A percentile compares a stretch with the other conserved stretches of the same genome.
phyloP scores from a whole-genome alignment of 805 yeast species.

The Yarrowia sp. region DNA sequence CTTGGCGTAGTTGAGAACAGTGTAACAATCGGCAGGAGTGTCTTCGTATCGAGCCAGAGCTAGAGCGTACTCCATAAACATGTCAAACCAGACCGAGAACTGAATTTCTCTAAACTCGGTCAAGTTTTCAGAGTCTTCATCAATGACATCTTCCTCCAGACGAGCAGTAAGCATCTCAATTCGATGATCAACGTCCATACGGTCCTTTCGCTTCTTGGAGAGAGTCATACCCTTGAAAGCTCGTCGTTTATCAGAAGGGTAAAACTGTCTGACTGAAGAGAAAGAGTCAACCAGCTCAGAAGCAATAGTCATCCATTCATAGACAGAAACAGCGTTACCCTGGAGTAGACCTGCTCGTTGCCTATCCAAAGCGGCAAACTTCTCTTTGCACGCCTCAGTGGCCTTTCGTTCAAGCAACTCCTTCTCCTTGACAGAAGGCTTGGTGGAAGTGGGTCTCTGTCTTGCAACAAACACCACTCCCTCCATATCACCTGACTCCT shows the following conservation, averaged over 20 bases:
- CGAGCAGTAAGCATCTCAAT: constrained; percentile 32
- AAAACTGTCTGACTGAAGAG: constrained; percentile 71
- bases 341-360: constrained; percentile 49
- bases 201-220: constrained; percentile 48
- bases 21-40: constrained; percentile 56
- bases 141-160: constrained; percentile 36
- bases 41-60: constrained; percentile 60
- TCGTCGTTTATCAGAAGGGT: constrained; percentile 70
- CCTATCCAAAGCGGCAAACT: constrained; percentile 53
- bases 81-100: constrained; percentile 79
- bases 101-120: constrained; percentile 67
- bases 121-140: constrained; percentile 36
- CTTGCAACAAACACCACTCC: constrained; percentile 21
- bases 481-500: not conserved
- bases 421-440: constrained; percentile 45
- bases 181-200: constrained; percentile 61
- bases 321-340: constrained; percentile 59
- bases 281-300: constrained; percentile 81
- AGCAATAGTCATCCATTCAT: constrained; percentile 81
- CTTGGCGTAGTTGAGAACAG: constrained; percentile 69
- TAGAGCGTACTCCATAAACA: constrained; percentile 77
- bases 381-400: constrained; percentile 55
- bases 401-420: constrained; percentile 57
- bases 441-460: not conserved
- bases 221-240: constrained; percentile 64